Evolutionary conservation across 176 grass and related monocot genomes (phyloP).

Genomic region (Aegilops bicornis): DNA sequence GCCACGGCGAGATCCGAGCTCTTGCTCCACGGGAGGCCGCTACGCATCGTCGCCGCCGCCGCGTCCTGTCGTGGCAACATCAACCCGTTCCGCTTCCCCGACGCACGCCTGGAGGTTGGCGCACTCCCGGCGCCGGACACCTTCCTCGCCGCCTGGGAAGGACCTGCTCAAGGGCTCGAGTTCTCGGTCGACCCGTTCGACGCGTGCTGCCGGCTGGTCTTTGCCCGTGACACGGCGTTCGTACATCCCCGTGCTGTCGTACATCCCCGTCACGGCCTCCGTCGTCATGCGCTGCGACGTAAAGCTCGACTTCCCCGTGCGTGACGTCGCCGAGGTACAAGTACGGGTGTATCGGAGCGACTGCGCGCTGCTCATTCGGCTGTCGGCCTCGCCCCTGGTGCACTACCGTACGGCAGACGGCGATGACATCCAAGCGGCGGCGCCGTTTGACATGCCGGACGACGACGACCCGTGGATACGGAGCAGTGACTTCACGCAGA

Average conservation of each 20-base stretch:
- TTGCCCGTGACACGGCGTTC: constrained; percentile 61
- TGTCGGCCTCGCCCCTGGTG: too few relatives aligned
- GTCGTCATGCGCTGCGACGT: too few relatives aligned
- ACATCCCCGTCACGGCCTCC: too few relatives aligned
- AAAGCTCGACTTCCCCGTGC: too few relatives aligned
- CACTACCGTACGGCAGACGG: too few relatives aligned
- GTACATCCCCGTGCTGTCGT: neutral
- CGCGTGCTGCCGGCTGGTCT: constrained; percentile 54
- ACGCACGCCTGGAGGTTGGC: constrained; percentile 61
- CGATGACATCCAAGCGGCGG: too few relatives aligned
- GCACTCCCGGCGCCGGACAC: constrained; percentile 15
- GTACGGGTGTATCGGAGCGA: too few relatives aligned
- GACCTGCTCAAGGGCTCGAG: constrained; percentile 36
- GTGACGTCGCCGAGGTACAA: too few relatives aligned
- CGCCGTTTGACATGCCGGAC: too few relatives aligned
- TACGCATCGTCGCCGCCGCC: constrained; percentile 44
- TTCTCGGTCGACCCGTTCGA: constrained; percentile 83
- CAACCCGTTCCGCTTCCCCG: constrained; percentile 58
- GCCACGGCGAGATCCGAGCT: constrained; percentile 44
- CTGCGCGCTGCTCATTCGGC: too few relatives aligned
- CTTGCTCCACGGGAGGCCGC: constrained; percentile 13
- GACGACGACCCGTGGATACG: too few relatives aligned
- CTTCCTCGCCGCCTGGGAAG: constrained; percentile 66
- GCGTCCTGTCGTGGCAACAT: constrained; percentile 35
- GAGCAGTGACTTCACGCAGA: too few relatives aligned